These are phyloP conservation scores for Acanthamoeba royreba DNA, from an alignment of 208 protist species.

Conservation along the genomic window DNA sequence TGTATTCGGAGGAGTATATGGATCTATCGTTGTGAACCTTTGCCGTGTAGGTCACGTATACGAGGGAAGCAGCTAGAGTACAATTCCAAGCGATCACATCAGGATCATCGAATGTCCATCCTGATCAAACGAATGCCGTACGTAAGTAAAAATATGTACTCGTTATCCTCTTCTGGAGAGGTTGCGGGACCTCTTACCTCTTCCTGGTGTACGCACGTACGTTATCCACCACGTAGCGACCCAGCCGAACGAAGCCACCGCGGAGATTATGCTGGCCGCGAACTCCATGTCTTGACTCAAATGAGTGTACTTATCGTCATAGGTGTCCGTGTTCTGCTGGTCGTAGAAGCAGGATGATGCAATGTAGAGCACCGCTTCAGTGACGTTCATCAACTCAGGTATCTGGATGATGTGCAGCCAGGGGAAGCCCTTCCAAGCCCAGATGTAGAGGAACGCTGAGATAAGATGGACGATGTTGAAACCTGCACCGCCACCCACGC, in stretches of 20 bases:
- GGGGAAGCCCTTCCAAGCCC: not conserved
- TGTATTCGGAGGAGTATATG: not conserved
- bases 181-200: too few relatives aligned
- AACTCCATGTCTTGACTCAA: not conserved
- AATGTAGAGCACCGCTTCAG: not conserved
- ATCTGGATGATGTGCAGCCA: not conserved
- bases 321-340: not conserved
- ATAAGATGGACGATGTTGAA: not conserved
- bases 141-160: not conserved
- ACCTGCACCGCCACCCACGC: not conserved
- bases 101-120: not conserved
- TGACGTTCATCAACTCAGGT: not conserved
- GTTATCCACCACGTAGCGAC: not conserved
- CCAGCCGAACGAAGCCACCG: not conserved
- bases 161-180: too few relatives aligned
- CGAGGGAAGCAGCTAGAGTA: not conserved
- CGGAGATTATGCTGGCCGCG: not conserved
- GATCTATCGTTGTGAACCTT: not conserved
- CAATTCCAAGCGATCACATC: not conserved
- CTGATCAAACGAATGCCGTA: not conserved
- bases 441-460: not conserved
- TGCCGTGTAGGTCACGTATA: not conserved
- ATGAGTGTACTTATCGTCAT: not conserved
- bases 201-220: not conserved
- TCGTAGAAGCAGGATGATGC: not conserved